Evolutionary conservation across 2,329 filamentous ascomycete genomes (phyloP).

Genomic region (Nothomitra cinnamomea): DNA sequence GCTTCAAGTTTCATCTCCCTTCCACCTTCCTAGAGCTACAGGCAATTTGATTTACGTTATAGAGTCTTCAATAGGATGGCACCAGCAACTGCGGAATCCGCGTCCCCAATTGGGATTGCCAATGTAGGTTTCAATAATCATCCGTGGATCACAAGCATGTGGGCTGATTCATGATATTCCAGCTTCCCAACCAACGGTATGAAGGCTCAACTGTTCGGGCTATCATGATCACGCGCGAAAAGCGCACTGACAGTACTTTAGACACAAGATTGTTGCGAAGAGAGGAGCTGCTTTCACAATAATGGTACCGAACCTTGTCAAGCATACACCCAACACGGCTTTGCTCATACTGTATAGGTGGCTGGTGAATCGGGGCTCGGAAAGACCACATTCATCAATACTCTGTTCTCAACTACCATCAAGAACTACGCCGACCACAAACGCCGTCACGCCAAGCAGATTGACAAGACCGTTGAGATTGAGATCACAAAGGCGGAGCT

Average conservation of each 20-base stretch:
- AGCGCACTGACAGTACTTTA: constrained; percentile 17
- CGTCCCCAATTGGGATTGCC: constrained; percentile 56
- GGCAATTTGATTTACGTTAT: neutral
- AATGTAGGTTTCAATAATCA: constrained; percentile 36
- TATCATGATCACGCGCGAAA: neutral
- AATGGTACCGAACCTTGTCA: constrained; percentile 47
- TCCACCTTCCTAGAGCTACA: neutral
- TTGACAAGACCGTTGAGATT: constrained; percentile 99
- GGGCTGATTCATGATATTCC: constrained; percentile 5
- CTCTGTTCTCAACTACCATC: constrained; percentile 98
- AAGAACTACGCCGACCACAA: constrained; percentile 99
- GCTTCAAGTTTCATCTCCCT: neutral
- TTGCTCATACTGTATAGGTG: constrained; percentile 41
- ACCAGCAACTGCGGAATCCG: constrained; percentile 34
- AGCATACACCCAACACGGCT: neutral
- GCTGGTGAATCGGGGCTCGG: constrained; percentile 95
- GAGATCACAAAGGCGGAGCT: constrained; percentile 99
- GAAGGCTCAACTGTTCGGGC: neutral
- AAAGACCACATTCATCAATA: constrained; percentile 99
- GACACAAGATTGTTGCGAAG: constrained; percentile 57
- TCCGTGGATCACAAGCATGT: neutral
- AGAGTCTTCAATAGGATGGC: constrained; percentile 30
- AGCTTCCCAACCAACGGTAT: constrained; percentile 55
- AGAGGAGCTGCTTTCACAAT: constrained; percentile 97
- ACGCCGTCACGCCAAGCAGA: constrained; percentile 96